Evolutionary conservation across 2,329 filamentous ascomycete species (phyloP), one percentile per base, ranked within the genome.

Genomic region (Fusarium devonianum): DNA sequence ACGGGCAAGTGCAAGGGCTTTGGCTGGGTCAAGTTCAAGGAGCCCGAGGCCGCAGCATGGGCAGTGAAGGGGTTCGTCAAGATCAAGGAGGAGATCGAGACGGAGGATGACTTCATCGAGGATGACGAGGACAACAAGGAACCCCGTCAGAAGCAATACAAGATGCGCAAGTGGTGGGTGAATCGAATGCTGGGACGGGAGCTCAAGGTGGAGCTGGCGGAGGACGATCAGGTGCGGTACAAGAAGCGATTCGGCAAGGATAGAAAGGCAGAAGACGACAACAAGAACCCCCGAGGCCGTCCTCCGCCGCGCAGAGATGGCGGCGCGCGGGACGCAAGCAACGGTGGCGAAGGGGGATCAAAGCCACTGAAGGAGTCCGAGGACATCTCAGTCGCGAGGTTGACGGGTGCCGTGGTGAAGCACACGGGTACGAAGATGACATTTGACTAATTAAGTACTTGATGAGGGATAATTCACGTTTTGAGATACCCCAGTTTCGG

Each of bases 1-100:
- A 88, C 88, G 14, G 94, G 94, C 32, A 99, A 97, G 76, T 99
- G 94, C 78, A 97, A 97, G 76, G 95, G 94, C 13, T 99, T 88
- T 74, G 94, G 88, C 5, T 99, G 94, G 92, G 85, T 99, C 53
- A 90, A 90, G 54, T 99, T 97, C 73, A 86, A 87, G 68, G 86
- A 92, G 39, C 68, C 92, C 9, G 85, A 89, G 47, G 83, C 88
- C 1, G 91, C 91, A 0, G 83, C 86, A 38, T 74, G 73, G 70
- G 75, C 75, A 0, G 91, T 96, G 58, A 87, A 86, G 68, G 93
- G 93, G 1, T 97, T 89, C 64, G 81, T 91, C 52, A 84, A 85
- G 73, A 80, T 92, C 65, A 82, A 82, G 67, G 82, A 87, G 69
- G 79, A 83, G 44, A 72, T 87, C 28, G 79, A 86, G 60, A 85